phyloP scores from a whole-genome alignment of 179 eudicot species.

The Sideroxylon spinosum region DNA sequence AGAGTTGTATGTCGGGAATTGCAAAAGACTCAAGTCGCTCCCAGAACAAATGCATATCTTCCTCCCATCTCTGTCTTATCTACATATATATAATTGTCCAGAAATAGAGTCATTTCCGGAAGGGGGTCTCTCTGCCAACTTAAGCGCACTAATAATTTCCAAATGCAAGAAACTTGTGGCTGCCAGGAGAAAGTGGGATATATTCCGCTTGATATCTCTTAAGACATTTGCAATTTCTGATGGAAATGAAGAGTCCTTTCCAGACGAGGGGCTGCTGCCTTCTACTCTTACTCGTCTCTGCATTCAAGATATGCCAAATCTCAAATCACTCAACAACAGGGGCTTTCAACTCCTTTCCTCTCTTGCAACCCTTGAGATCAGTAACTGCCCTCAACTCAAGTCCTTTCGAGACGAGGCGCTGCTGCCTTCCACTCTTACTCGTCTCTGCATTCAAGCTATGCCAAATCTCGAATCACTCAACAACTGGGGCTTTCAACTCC shows the following conservation, averaged over 20 bases:
- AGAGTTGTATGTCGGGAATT: background rate
- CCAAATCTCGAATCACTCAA: constrained; percentile 15
- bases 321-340: too few relatives aligned
- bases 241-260: too few relatives aligned
- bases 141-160: background rate
- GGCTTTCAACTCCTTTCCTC: constrained; percentile 14
- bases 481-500: constrained; percentile 12
- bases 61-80: background rate
- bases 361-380: background rate
- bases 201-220: background rate
- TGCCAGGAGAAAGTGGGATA: background rate
- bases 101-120: constrained; percentile 6
- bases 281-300: too few relatives aligned
- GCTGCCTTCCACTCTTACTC: constrained; percentile 9
- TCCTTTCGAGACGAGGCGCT: background rate
- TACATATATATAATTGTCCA: background rate
- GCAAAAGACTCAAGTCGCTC: constrained; percentile 13
- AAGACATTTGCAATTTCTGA: too few relatives aligned
- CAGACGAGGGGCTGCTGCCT: too few relatives aligned
- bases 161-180: background rate
- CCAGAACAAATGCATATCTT: constrained; percentile 1
- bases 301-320: too few relatives aligned
- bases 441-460: background rate
- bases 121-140: constrained; percentile 4
- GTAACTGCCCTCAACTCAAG: background rate